Evolutionary conservation across 495 filamentous ascomycete species (phyloP).

Genomic region (Achaetomiella virescens): DNA sequence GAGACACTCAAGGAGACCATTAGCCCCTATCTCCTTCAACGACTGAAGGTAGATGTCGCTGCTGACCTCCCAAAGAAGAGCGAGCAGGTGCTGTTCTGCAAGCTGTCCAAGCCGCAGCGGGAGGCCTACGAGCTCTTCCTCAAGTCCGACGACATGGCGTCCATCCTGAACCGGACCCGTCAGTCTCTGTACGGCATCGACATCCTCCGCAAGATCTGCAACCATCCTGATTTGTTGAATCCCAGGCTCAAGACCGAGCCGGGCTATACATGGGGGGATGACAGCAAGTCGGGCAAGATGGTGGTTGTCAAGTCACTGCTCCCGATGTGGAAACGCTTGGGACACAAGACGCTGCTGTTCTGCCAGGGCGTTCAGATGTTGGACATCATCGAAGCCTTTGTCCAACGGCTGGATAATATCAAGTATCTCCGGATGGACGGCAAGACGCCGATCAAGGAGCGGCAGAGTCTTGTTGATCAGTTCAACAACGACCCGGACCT

Average conservation of each 20-base stretch:
- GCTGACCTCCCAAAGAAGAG: conserved; percentile 89
- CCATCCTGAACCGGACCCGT: conserved; percentile 65
- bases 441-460: conserved; percentile 70
- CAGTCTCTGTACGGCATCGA: conserved; percentile 85
- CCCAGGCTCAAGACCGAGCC: conserved; percentile 52
- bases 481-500: conserved; percentile 78
- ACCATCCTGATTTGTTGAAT: conserved; percentile 83
- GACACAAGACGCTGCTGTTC: conserved; percentile 89
- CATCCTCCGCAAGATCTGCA: conserved; percentile 91
- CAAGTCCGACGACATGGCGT: conserved; percentile 71
- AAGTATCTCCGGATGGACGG: conserved; percentile 91
- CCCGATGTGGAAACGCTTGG: conserved; percentile 75
- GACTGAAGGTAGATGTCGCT: conserved; percentile 89
- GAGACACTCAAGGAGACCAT: conserved; percentile 87
- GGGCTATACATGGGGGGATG: conserved; percentile 65
- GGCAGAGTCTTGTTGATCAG: conserved; percentile 78
- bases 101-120: conserved; percentile 70
- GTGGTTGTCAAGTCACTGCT: conserved; percentile 79
- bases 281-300: conserved; percentile 85
- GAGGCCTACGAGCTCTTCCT: conserved; percentile 74
- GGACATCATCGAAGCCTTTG: conserved; percentile 79
- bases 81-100: conserved; percentile 93
- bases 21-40: conserved; percentile 85
- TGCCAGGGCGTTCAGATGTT: conserved; percentile 89
- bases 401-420: conserved; percentile 59